Evolutionary conservation across 2,329 filamentous ascomycete species (phyloP), one percentile per base, ranked within the genome.

Genomic region (Phaeosphaeriaceae sp.): DNA sequence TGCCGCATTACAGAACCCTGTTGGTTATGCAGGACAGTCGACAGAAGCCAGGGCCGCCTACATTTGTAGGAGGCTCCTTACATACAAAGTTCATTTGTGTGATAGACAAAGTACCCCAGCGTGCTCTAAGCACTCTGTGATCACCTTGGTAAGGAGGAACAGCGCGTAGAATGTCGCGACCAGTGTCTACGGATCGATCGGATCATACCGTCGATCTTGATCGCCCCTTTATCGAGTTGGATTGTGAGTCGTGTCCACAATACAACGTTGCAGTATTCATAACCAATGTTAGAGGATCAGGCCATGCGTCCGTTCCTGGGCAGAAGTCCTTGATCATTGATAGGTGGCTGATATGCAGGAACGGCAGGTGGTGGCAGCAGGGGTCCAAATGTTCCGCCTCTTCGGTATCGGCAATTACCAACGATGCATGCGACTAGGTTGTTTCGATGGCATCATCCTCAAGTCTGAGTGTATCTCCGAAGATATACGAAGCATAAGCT

Each of bases 321-420:
- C 17, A 48, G 25, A 40, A 53, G 19, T 9, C 25, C 44, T 36
- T 10, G 36, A 31, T 20, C 46, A 27, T 13, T 53, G 51, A 53
- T 53, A 47, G 31, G 46, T 33, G 46, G 53, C 46, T 54, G 57
- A 50, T 24, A 54, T 56, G 52, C 56, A 53, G 60, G 55, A 58
- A 65, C 58, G 36, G 24, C 13, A 40, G 36, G 36, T 40, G 36
- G 36, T 40, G 36, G 36, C 31, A 49, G 50, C 57, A 58, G 57
- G 55, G 54, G 48, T 47, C 25, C 36, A 44, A 57, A 54, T 41
- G 19, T 49, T 62, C 62, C 62, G 33, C 50, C 27, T 19, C 45
- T 7, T 60, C 57, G 62, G 62, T 58, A 53, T 44, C 48, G 55
- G 56, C 40, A 45, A 49, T 53, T 55, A 53, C 53, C 57, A 41